Evolutionary conservation across 208 protist genomes (phyloP).

Genomic region (Novymonas esmeraldas): DNA sequence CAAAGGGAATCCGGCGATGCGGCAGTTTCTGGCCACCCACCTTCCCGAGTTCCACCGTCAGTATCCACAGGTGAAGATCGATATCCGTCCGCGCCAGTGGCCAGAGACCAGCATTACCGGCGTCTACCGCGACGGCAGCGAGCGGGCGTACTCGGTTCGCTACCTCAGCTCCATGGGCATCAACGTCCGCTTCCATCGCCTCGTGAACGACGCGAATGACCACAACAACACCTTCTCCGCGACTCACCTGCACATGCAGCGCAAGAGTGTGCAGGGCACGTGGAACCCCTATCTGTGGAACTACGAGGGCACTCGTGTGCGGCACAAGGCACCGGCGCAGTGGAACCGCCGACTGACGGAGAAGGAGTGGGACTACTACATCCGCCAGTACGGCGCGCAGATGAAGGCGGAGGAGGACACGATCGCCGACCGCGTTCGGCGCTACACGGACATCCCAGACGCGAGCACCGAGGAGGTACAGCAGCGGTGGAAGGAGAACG

Average conservation of each 20-base stretch:
- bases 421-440: constrained; percentile 50
- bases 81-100: constrained; percentile 77
- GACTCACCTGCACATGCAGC: constrained; percentile 64
- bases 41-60: constrained; percentile 70
- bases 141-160: constrained; percentile 54
- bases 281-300: constrained; percentile 89
- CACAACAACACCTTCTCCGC: constrained; percentile 64
- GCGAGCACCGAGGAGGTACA: constrained; percentile 64
- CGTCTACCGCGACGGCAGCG: constrained; percentile 85
- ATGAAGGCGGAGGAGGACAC: constrained; percentile 80
- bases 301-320: constrained; percentile 52
- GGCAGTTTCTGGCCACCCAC: constrained; percentile 81
- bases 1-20: constrained; percentile 60
- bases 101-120: constrained; percentile 80
- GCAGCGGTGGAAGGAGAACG: constrained; percentile 74
- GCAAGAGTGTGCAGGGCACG: constrained; percentile 71
- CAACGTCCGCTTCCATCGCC: constrained; percentile 58
- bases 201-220: constrained; percentile 86
- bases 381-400: constrained; percentile 72
- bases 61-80: constrained; percentile 77
- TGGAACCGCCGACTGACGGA: constrained; percentile 80
- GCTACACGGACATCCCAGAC: constrained; percentile 63
- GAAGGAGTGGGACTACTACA: constrained; percentile 83
- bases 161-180: constrained; percentile 81
- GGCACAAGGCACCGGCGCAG: constrained; percentile 33